Conservation (phyloP, 2,329 filamentous ascomycete genomes). For the Neobulgaria alba region DNA sequence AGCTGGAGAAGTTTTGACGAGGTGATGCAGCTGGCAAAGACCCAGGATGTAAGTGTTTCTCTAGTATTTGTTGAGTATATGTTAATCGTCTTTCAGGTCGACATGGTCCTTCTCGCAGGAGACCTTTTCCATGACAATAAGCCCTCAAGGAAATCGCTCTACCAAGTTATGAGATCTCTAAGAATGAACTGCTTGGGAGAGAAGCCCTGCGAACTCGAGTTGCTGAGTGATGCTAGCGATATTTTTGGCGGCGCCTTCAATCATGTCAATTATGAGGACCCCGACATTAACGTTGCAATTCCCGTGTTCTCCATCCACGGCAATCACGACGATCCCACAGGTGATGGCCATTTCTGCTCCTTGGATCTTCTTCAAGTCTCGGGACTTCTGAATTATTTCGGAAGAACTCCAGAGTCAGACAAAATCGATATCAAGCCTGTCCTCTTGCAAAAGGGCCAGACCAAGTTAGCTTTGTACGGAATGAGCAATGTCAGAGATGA, state of each 20-base stretch:
- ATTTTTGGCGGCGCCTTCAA: conserved; percentile 78
- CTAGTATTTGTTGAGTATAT: not conserved
- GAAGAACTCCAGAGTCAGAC: conserved; percentile 82
- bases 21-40: conserved; percentile 79
- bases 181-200: conserved; percentile 90
- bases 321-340: conserved; percentile 97
- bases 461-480: conserved; percentile 87
- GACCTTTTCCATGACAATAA: conserved; percentile 99
- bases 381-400: conserved; percentile 92
- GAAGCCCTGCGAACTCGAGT: conserved; percentile 90
- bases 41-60: conserved; percentile 56
- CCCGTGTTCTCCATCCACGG: conserved; percentile 98
- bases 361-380: conserved; percentile 86
- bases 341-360: conserved; percentile 84
- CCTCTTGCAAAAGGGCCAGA: conserved; percentile 83
- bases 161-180: conserved; percentile 91
- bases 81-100: conserved; percentile 44
- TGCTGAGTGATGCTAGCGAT: conserved; percentile 85
- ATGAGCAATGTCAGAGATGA: conserved; percentile 96
- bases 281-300: conserved; percentile 93
- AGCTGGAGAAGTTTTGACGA: conserved; percentile 97
- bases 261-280: conserved; percentile 95
- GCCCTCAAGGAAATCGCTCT: conserved; percentile 89
- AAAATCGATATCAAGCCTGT: conserved; percentile 90
- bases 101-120: conserved; percentile 92